A percentile compares a stretch with the other conserved stretches of the same genome.
Conservation (phyloP, 495 filamentous ascomycete genomes). For the Xylaria sp. region DNA sequence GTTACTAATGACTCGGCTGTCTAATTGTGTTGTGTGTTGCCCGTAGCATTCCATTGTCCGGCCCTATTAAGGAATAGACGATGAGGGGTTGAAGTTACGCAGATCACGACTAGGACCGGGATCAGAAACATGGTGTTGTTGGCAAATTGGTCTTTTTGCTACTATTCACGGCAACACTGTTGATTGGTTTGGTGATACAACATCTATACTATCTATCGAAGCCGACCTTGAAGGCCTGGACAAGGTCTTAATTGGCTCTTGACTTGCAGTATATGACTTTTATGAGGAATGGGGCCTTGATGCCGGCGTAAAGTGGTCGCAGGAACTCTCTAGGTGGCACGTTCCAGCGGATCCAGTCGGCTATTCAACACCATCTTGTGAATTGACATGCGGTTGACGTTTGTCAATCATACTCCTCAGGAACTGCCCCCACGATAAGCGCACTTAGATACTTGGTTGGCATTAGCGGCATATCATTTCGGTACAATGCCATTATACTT, state of each 20-base stretch:
- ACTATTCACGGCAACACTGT: slow-evolving; percentile 12
- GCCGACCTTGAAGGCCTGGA: neutral
- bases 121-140: neutral
- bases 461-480: slow-evolving; percentile 15
- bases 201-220: neutral
- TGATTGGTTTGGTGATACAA: slow-evolving; percentile 1
- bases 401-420: slow-evolving; percentile 2
- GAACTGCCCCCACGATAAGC: neutral
- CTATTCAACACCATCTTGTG: neutral
- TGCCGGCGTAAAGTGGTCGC: neutral
- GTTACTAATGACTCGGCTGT: neutral
- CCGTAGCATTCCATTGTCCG: neutral
- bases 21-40: neutral
- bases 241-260: neutral
- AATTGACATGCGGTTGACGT: neutral
- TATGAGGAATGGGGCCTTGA: neutral
- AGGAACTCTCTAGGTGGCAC: neutral
- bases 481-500: slow-evolving; percentile 13
- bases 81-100: neutral
- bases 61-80: neutral
- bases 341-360: neutral
- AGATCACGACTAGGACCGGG: slow-evolving; percentile 1
- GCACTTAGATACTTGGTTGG: slow-evolving; percentile 13
- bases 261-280: neutral
- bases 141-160: neutral